Base-by-base conservation (phyloP, 805 yeast species). In the Yarrowia yakushimensis region DNA sequence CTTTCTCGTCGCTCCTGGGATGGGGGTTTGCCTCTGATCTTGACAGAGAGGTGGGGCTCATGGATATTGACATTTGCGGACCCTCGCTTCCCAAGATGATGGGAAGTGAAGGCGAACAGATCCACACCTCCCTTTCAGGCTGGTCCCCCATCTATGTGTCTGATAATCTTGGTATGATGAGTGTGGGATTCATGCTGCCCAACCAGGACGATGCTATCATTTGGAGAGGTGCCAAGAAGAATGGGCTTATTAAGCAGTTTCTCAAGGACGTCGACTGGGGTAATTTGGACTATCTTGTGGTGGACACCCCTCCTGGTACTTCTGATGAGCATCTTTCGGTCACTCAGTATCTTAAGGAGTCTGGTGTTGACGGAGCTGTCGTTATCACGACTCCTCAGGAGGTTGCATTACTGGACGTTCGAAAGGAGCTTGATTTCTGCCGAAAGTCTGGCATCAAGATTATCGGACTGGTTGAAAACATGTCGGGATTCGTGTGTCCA, bases 401-500 rank as follows among this genome's bases (percentile, higher is more conserved):
- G 73, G 98, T 93, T 20, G 96, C 99, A 0, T 76, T 94, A 41
- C 76, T 94, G 48, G 99, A 94, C 71, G 99, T 94, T 4, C 79
- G 99, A 63, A 94, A 94, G 74, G 99, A 94, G 71, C 89, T 94
- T 20, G 96, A 93, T 71, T 94, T 94, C 69, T 94, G 99, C 74
- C 80, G 85, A 43, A 94, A 94, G 73, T 98, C 98, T 1, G 86
- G 85, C 1, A 91, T 94, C 65, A 86, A 81, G 64, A 82, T 94
- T 3, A 73, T 94, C 45, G 99, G 99, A 0, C 74, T 94, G 13
- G 97, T 94, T 18, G 99, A 94, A 72, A 94, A 94, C 73, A 94
- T 94, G 99, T 84, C 97, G 9, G 99, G 99, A 2, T 94, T 94
- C 76, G 98, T 94, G 15, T 94, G 99, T 73, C 99, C 99, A 4